These are phyloP conservation scores for Xylariales sp. DNA, from an alignment of 2,329 filamentous ascomycete species.

Conservation along the genomic window DNA sequence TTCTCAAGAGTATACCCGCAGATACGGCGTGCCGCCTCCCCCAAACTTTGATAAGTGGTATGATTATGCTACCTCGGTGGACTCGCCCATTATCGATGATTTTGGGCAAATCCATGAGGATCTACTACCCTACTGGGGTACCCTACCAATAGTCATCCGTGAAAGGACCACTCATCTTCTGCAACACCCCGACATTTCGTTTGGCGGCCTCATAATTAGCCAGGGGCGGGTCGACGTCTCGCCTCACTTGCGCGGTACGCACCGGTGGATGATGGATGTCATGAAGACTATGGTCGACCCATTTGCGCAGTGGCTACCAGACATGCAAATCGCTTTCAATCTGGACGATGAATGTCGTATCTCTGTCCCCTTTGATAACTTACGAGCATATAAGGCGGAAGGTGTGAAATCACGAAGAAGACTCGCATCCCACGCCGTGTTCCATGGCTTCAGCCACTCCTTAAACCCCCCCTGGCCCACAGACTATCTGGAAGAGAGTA, in stretches of 20 bases:
- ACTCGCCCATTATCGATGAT: constrained; percentile 63
- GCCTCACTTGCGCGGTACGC: constrained; percentile 25
- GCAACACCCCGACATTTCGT: constrained; percentile 20
- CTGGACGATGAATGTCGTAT: constrained; percentile 45
- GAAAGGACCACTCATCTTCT: constrained; percentile 35
- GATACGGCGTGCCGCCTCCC: constrained; percentile 63
- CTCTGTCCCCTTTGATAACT: constrained; percentile 36
- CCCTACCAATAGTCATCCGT: constrained; percentile 56
- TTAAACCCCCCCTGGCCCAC: constrained; percentile 18
- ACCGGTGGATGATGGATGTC: constrained; percentile 31
- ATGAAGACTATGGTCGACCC: constrained; percentile 33
- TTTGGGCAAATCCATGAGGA: constrained; percentile 65
- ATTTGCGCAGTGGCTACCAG: constrained; percentile 39
- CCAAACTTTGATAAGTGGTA: constrained; percentile 73
- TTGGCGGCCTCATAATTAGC: constrained; percentile 29
- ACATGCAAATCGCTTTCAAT: constrained; percentile 51
- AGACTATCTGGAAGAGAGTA: constrained; percentile 16
- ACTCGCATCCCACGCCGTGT: constrained; percentile 17
- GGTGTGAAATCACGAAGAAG: constrained; percentile 14
- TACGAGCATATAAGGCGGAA: constrained; percentile 29
- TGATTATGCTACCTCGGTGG: constrained; percentile 56
- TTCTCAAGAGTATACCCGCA: constrained; percentile 59
- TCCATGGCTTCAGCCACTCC: constrained; percentile 14
- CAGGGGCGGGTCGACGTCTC: constrained; percentile 22
- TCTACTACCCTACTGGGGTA: constrained; percentile 65